Evolutionary conservation across 768 basidiomycete genomes (phyloP), one percentile per base, ranked within the genome.

Genomic region (Phallus indusiatus): DNA sequence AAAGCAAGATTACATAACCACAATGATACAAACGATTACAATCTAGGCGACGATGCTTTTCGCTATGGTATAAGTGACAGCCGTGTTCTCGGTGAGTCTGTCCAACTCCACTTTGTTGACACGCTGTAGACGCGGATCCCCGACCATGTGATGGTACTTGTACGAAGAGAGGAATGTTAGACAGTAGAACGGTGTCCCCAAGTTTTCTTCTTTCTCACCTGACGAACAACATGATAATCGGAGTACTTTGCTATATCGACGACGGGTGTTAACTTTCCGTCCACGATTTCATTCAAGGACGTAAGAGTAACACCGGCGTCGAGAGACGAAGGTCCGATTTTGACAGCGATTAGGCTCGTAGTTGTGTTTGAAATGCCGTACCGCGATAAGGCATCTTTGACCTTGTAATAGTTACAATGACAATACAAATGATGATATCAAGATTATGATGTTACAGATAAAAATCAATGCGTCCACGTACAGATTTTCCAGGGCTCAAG

Each of bases 401-500:
- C 97, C 91, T 94, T 57, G n/a, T 9, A 24, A 34, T 28, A 58
- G 22, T 12, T 35, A 20, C 16, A 22, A 16, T 51, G n/a, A 36
- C 17, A 14, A 59, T 51, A 18, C 22, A 3, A n/a, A 28, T 34
- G 20, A 24, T 8, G 18, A 55, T 18, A 9, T 21, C 20, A 5
- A 34, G 46, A 54, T 57, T n/a, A 3, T 20, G 49, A 17, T 18
- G 16, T 21, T 11, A 8, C n/a, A 18, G 17, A 18, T n/a, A 6
- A 48, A 9, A 48, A 48, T 12, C 34, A 28, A 5, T 48, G 66
- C 24, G 1, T n/a, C n/a, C n/a, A 65, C 76, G 52, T 56, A 90
- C 91, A 68, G 94, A 96, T 63, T 90, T 89, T 5, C 84, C 90
- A 1, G 93, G 92, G 63, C 88, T 91, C 52, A 97, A 75, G 20